Conservation (phyloP, 495 filamentous ascomycete species). For the Parachaetomium inaequale region DNA sequence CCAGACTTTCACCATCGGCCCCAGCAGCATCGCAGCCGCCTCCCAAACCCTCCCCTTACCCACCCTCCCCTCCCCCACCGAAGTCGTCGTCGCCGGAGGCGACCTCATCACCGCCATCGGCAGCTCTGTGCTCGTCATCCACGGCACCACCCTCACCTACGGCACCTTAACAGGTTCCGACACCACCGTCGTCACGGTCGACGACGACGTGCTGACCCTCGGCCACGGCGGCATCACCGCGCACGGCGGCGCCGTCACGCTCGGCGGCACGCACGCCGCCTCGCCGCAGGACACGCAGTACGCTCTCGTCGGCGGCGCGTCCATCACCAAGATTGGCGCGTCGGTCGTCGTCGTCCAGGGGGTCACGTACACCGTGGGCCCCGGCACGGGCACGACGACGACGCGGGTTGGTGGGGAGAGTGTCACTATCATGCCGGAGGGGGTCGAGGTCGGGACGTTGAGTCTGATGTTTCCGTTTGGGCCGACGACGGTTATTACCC, state of each 20-base stretch:
- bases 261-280: slow-evolving; percentile 36
- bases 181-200: slow-evolving; percentile 34
- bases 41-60: slow-evolving; percentile 38
- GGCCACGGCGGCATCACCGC: slow-evolving; percentile 43
- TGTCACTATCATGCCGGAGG: slow-evolving; percentile 45
- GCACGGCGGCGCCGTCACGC: slow-evolving; percentile 25
- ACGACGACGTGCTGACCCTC: slow-evolving; percentile 45
- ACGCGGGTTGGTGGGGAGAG: slow-evolving; percentile 43
- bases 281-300: slow-evolving; percentile 36
- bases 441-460: slow-evolving; percentile 41
- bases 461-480: slow-evolving; percentile 44
- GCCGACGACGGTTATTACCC: slow-evolving; percentile 39
- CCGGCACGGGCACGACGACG: slow-evolving; percentile 35
- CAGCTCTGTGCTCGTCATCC: slow-evolving; percentile 41
- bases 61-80: slow-evolving; percentile 34
- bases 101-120: slow-evolving; percentile 48
- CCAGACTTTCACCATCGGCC: slow-evolving; percentile 47
- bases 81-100: slow-evolving; percentile 44
- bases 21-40: slow-evolving; percentile 39
- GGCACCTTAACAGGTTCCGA: slow-evolving; percentile 23
- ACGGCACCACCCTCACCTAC: slow-evolving; percentile 44
- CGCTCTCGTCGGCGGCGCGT: slow-evolving; percentile 46
- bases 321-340: slow-evolving; percentile 46
- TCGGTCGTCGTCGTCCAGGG: slow-evolving; percentile 49
- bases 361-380: slow-evolving; percentile 43